Evolutionary conservation across 495 filamentous ascomycete genomes (phyloP), one percentile per base, ranked within the genome.

Genomic region (Talaromyces thailandensis): DNA sequence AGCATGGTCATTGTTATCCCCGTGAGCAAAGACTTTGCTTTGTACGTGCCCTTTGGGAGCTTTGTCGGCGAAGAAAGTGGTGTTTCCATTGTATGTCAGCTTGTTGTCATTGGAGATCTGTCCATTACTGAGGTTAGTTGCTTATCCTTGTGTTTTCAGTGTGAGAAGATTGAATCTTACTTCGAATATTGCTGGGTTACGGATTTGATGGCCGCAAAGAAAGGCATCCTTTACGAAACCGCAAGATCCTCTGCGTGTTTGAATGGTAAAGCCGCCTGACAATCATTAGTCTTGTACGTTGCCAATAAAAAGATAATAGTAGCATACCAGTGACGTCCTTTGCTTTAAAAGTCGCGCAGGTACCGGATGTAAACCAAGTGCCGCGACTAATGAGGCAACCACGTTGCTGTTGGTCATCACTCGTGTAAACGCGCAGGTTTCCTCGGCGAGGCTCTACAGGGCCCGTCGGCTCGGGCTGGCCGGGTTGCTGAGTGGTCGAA

Each of bases 331-430:
- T 76, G 0, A 71, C 63, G 37, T 72, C 69, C 45, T 81, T 74
- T 1, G 83, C 79, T 4, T 79, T 84, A 73, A 85, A 90, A 7
- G 83, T 87, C 5, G 88, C 88, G 68, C 88, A 90, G 1, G 87
- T 88, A 0, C 88, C 88, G 14, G 76, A 79, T 0, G 77, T 76
- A 67, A 85, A 92, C 88, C 88, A 92, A 3, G 79, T 82, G 11
- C 88, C 88, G 8, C 70, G 74, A 65, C 84, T 84, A 71, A 90
- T 90, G 63, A 92, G 74, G 65, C 88, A 92, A 35, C 88, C 88
- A n/a, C 79, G 77, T 29, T 74, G 70, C 24, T 75, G 74, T 51
- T 62, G 61, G 21, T 61, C 25, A 21, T 56, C 37, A 18, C 68
- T 64, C 0, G 76, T 80, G 6, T 77, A 72, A 0, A 87, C 87